Evolutionary conservation across 2,329 filamentous ascomycete genomes (phyloP).

Genomic region (Mollisiaceae sp.): DNA sequence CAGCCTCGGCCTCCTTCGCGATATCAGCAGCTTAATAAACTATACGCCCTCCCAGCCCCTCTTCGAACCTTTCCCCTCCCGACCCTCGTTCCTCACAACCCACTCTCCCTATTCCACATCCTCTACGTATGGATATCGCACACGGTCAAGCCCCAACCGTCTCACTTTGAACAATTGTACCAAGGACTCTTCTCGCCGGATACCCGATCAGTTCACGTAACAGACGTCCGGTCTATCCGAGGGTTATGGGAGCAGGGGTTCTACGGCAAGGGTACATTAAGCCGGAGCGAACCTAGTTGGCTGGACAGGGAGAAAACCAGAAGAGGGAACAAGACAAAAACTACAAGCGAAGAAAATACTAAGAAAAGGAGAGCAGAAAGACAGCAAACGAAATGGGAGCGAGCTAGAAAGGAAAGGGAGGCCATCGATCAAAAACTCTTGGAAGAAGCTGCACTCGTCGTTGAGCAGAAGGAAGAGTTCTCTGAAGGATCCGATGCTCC

Average conservation of each 20-base stretch:
- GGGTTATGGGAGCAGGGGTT: conserved; percentile 97
- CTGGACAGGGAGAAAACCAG: conserved; percentile 79
- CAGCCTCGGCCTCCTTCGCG: conserved; percentile 35
- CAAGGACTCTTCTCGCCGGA: conserved; percentile 79
- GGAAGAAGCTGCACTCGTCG: conserved; percentile 49
- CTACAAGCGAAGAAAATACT: conserved; percentile 84
- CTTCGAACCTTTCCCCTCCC: conserved; percentile 84
- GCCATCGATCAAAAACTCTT: conserved; percentile 75
- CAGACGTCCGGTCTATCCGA: conserved; percentile 74
- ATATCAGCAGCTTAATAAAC: conserved; percentile 63
- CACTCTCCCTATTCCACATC: conserved; percentile 83
- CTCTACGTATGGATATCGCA: conserved; percentile 79
- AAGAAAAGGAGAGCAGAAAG: conserved; percentile 78
- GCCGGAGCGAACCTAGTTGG: conserved; percentile 95
- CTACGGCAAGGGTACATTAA: conserved; percentile 92
- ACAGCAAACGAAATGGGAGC: conserved; percentile 84
- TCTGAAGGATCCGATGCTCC: neutral
- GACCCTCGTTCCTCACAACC: conserved; percentile 88
- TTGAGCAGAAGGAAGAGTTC: conserved; percentile 1
- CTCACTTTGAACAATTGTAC: conserved; percentile 69
- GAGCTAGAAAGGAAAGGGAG: conserved; percentile 86
- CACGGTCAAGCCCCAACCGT: conserved; percentile 65
- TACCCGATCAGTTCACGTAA: conserved; percentile 84
- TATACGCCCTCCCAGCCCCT: conserved; percentile 83
- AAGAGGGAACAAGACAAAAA: conserved; percentile 64